Evolutionary conservation across 495 filamentous ascomycete species (phyloP).

Genomic region (Hyaloscypha hepaticicola): DNA sequence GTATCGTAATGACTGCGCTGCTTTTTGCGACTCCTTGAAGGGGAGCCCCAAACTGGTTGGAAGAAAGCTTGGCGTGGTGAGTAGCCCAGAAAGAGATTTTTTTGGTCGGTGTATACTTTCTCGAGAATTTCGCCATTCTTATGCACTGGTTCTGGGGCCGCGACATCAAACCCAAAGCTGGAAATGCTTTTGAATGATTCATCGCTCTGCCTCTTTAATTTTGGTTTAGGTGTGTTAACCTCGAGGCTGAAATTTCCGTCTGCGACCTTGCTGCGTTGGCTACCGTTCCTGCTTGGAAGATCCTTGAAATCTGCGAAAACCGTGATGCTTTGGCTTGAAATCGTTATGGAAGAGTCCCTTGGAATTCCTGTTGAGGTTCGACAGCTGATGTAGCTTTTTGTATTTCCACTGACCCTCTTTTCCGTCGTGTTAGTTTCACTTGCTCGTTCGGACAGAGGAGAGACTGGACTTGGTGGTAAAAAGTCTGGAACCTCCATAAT

Average conservation of each 20-base stretch:
- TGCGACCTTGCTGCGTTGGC: not conserved
- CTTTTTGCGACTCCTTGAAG: not conserved
- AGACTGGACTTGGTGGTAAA: not conserved
- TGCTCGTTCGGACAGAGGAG: not conserved
- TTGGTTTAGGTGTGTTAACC: not conserved
- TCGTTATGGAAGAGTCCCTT: not conserved
- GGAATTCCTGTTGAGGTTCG: not conserved
- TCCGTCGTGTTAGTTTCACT: not conserved
- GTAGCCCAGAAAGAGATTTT: not conserved
- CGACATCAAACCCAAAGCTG: conserved; percentile 3
- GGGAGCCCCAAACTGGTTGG: not conserved
- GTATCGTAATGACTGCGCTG: not conserved
- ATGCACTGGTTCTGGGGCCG: not conserved
- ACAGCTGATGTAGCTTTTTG: not conserved
- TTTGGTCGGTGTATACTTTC: not conserved
- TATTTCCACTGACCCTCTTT: not conserved
- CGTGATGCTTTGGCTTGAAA: not conserved
- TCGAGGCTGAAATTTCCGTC: not conserved
- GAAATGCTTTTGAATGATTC: not conserved
- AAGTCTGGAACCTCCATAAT: too few relatives aligned
- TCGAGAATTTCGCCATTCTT: not conserved
- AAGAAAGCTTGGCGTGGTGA: not conserved
- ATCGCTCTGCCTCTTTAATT: not conserved
- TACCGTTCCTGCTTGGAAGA: not conserved
- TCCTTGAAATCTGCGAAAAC: not conserved